Evolutionary conservation across 805 yeast genomes (phyloP).

Genomic region (Wickerhamiella galacta): DNA sequence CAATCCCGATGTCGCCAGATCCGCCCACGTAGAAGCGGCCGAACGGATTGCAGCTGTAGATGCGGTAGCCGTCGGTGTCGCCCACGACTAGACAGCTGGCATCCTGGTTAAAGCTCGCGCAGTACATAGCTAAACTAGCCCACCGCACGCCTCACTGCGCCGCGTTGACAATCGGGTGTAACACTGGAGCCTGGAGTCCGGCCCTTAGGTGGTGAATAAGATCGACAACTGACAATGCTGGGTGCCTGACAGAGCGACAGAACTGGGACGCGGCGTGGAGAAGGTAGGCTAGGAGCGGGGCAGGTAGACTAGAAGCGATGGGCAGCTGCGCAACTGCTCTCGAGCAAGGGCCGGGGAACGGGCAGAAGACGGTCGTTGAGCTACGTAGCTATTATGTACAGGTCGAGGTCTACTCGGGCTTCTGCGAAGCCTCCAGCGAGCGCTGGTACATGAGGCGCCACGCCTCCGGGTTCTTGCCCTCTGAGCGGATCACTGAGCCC

Average conservation of each 20-base stretch:
- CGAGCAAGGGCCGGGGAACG: slow-evolving; percentile 2
- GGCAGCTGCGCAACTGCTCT: too few species aligned
- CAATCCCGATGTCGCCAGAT: slow-evolving; percentile 31
- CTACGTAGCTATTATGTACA: neutral
- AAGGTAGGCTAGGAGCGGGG: too few species aligned
- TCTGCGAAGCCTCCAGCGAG: neutral
- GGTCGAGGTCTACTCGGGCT: too few species aligned
- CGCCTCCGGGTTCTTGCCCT: slow-evolving; percentile 11
- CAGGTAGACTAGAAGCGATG: too few species aligned
- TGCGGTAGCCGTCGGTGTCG: slow-evolving; percentile 43
- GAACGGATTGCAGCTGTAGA: slow-evolving; percentile 79
- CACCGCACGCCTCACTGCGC: too few species aligned
- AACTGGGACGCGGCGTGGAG: too few species aligned
- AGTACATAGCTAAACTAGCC: slow-evolving; percentile 22
- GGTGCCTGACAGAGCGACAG: too few species aligned
- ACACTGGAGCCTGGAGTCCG: too few species aligned
- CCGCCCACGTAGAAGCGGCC: slow-evolving; percentile 45
- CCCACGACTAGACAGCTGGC: slow-evolving; percentile 67
- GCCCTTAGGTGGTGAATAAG: too few species aligned
- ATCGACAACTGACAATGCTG: too few species aligned
- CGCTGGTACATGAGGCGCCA: slow-evolving; percentile 6
- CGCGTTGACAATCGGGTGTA: too few species aligned
- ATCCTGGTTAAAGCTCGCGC: slow-evolving; percentile 78
- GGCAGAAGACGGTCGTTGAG: slow-evolving; percentile 1
- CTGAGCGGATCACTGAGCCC: slow-evolving; percentile 45